Percentiles rank a stretch among this genome's conserved stretches.
Evolutionary conservation across 2,329 filamentous ascomycete species (phyloP).

Genomic region (Cordyceps fumosorosea): DNA sequence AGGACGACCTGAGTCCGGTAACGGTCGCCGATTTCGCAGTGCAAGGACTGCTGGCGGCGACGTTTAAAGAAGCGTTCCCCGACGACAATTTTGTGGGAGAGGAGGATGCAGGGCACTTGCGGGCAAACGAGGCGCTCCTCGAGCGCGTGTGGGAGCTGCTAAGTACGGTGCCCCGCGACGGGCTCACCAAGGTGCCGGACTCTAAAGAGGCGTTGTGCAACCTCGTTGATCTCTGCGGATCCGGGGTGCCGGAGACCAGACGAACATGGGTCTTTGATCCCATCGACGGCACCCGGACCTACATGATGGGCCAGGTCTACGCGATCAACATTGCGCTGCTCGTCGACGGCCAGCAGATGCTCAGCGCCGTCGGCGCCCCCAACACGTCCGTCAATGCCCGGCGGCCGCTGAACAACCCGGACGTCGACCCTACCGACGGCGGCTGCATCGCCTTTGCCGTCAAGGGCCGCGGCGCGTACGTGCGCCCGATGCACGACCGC

Average conservation of each 20-base stretch:
- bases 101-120: slow-evolving; percentile 44
- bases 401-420: slow-evolving; percentile 35
- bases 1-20: slow-evolving; percentile 50
- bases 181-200: slow-evolving; percentile 25
- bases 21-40: slow-evolving; percentile 55
- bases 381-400: slow-evolving; percentile 35
- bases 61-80: slow-evolving; percentile 45
- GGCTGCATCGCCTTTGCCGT: slow-evolving; percentile 48
- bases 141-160: slow-evolving; percentile 43
- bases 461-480: slow-evolving; percentile 40
- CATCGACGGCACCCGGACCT: slow-evolving; percentile 54
- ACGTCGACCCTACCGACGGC: slow-evolving; percentile 34
- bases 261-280: slow-evolving; percentile 55
- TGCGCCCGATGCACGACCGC: slow-evolving; percentile 32
- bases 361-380: slow-evolving; percentile 44
- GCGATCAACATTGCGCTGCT: slow-evolving; percentile 51
- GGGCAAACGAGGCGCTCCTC: slow-evolving; percentile 35
- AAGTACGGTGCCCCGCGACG: slow-evolving; percentile 19
- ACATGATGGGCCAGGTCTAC: slow-evolving; percentile 46
- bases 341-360: slow-evolving; percentile 41
- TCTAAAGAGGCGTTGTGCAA: slow-evolving; percentile 42
- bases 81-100: slow-evolving; percentile 48
- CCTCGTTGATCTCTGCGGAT: slow-evolving; percentile 46
- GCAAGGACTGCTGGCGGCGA: slow-evolving; percentile 47
- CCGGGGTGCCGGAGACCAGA: slow-evolving; percentile 27